Conservation (phyloP, 2,329 filamentous ascomycete genomes). For the Aspergillus quadricinctus region DNA sequence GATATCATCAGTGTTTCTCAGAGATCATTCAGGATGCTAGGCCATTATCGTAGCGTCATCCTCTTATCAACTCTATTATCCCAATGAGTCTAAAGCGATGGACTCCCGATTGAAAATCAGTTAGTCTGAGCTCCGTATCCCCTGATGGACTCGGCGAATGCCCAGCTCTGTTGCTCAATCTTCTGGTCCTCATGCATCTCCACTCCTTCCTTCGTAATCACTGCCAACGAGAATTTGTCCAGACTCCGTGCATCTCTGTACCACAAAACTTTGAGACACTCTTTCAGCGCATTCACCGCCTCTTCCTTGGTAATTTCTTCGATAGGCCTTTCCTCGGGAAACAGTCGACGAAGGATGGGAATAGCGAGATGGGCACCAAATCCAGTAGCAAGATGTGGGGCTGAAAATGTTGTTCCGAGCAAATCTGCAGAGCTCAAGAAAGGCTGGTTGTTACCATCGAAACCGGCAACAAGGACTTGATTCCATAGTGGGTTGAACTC, state of each 20-base stretch:
- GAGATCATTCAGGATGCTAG: not conserved
- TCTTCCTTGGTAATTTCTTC: constrained; percentile 68
- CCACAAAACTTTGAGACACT: constrained; percentile 98
- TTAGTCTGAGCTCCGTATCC: constrained; percentile 84
- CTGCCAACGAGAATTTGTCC: constrained; percentile 85
- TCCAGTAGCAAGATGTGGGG: constrained; percentile 85
- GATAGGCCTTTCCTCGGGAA: constrained; percentile 77
- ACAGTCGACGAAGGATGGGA: constrained; percentile 78
- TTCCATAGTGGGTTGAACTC: constrained; percentile 99
- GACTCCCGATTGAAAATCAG: constrained; percentile 35
- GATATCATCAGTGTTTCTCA: not conserved
- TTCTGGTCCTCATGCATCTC: constrained; percentile 79
- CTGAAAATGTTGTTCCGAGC: constrained; percentile 84
- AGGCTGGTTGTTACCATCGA: constrained; percentile 73
- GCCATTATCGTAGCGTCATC: not conserved
- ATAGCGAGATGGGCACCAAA: constrained; percentile 91
- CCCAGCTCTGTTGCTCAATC: constrained; percentile 95
- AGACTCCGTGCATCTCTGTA: constrained; percentile 93
- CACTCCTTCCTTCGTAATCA: constrained; percentile 85
- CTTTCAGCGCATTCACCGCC: constrained; percentile 75
- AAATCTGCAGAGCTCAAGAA: constrained; percentile 92
- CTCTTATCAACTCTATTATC: not conserved
- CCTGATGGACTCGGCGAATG: constrained; percentile 89
- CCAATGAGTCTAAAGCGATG: constrained; percentile 17
- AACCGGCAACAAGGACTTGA: constrained; percentile 81